Percentiles rank a stretch among this genome's conserved stretches.
Evolutionary conservation across 768 basidiomycete genomes (phyloP).

Genomic region (Termitomyces titanicus): DNA sequence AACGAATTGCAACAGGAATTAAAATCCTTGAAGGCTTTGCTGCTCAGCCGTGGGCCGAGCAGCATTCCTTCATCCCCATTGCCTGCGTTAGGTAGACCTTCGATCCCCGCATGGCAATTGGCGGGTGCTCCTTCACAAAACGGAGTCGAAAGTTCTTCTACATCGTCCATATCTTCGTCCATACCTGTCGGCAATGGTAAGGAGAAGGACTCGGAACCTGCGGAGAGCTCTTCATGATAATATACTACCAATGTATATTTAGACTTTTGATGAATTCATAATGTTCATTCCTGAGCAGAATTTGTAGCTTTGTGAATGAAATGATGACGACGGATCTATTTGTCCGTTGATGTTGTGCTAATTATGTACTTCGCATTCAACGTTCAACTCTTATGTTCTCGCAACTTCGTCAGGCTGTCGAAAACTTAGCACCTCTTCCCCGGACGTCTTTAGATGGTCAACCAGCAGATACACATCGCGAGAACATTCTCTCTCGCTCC

Average conservation of each 20-base stretch:
- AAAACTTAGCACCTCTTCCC: slow-evolving; percentile 55
- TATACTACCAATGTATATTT: not conserved
- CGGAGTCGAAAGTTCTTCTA: slow-evolving; percentile 4
- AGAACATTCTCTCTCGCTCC: slow-evolving; percentile 25
- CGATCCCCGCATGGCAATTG: slow-evolving; percentile 92
- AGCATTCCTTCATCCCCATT: slow-evolving; percentile 49
- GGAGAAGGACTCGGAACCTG: slow-evolving; percentile 50
- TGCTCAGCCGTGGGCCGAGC: slow-evolving; percentile 68
- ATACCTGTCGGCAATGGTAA: slow-evolving; percentile 40
- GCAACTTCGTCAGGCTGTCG: slow-evolving; percentile 70
- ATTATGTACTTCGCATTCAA: not conserved
- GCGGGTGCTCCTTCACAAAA: slow-evolving; percentile 32
- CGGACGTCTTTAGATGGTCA: slow-evolving; percentile 31
- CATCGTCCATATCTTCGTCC: slow-evolving; percentile 13
- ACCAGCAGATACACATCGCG: slow-evolving; percentile 16
- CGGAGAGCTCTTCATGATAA: not conserved
- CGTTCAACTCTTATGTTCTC: slow-evolving; percentile 49
- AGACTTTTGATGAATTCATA: not conserved
- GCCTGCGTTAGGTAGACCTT: slow-evolving; percentile 53
- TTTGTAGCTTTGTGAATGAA: too few species aligned
- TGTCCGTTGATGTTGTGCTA: not conserved
- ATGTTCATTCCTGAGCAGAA: too few species aligned
- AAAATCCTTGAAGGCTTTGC: slow-evolving; percentile 87
- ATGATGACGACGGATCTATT: not conserved
- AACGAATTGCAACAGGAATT: slow-evolving; percentile 90